A percentile compares a stretch with the other conserved stretches of the same genome.
phyloP scores from a whole-genome alignment of 1,284 basidiomycete genomes.

The Athelia sp. region DNA sequence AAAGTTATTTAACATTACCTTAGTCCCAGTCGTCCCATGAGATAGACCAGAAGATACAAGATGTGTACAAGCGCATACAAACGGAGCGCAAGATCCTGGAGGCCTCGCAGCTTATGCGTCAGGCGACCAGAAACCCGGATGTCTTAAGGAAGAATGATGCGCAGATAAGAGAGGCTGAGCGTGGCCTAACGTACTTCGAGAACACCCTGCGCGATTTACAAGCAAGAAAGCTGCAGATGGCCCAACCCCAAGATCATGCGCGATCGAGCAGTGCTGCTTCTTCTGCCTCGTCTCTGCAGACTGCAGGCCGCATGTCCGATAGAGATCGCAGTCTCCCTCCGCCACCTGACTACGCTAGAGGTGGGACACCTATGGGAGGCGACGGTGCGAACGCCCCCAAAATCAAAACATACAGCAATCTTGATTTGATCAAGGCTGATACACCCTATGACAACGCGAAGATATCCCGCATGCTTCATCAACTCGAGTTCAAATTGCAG shows the following conservation, averaged over 20 bases:
- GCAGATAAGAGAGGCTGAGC: conserved; percentile 86
- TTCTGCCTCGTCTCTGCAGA: conserved; percentile 20
- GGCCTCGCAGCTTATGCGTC: conserved; percentile 74
- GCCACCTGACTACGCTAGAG: conserved; percentile 38
- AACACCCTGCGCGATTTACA: conserved; percentile 82
- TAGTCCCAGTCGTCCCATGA: conserved; percentile 41
- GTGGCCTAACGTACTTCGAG: conserved; percentile 85
- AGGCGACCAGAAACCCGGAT: conserved; percentile 84
- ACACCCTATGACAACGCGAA: conserved; percentile 95
- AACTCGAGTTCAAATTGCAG: conserved; percentile 98
- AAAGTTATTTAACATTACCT: conserved; percentile 11
- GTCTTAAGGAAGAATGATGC: conserved; percentile 79
- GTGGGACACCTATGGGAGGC: conserved; percentile 25
- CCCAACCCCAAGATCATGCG: conserved; percentile 55
- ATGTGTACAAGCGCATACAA: conserved; percentile 86
- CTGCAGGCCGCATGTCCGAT: conserved; percentile 17
- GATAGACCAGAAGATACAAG: conserved; percentile 88
- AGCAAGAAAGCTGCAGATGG: conserved; percentile 63
- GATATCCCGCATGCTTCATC: conserved; percentile 97
- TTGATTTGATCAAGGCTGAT: conserved; percentile 96
- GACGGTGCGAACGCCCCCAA: conserved; percentile 32
- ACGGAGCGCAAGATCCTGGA: conserved; percentile 92
- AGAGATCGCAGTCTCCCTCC: conserved; percentile 29
- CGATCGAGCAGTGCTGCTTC: conserved; percentile 41
- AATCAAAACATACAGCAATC: conserved; percentile 66